Base-by-base conservation (phyloP, 352 stramenopile species). In the Globisporangium paddicum region DNA sequence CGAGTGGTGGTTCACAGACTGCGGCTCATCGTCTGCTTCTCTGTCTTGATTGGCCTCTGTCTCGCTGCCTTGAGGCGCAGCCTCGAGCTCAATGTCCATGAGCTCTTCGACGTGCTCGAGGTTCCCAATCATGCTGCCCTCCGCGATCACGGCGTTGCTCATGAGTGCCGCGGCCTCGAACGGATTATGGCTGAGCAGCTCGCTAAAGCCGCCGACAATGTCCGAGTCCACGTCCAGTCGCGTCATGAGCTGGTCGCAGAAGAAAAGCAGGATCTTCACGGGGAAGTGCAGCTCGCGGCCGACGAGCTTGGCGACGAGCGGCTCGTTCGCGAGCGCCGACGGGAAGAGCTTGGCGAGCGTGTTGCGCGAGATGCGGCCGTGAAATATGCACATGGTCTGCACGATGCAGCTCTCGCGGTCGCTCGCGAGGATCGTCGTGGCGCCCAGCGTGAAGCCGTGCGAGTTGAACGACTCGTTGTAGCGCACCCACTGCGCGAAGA, bases 401-500 rank as follows among this genome's bases (percentile, higher is more conserved):
- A 68, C 56, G 19, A 64, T 23, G 56, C 62, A 63, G 52, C 26
- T 59, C 44, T 49, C 46, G 10, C 5, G 5, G 25, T 41, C 52
- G 30, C 30, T 48, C 28, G 60, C 10, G 37, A 26, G 34, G 23
- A 57, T 46, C 32, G 40, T 30, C 19, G 13, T 52, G 45, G 45
- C 25, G 1, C 45, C 45, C 14, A 38, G 9, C 25, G 45, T 52
- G 25, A 38, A 52, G 14, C 45, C 45, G 7, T 38, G 25, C n/a
- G 19, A 67, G 38, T 32, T 57, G 30, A 72, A 72, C 50, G 54
- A 61, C 38, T 13, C 51, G 11, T 63, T 69, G 48, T 72, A 65
- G n/a, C 58, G 57, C 7, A 34, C 28, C 58, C 62, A 72, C 57
- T 72, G 66, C 51, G 64, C 60, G n/a, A 69, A 45, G 37, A 69